Evolutionary conservation across 2,329 filamentous ascomycete genomes (phyloP).

Genomic region (Pseudopithomyces chartarum): DNA sequence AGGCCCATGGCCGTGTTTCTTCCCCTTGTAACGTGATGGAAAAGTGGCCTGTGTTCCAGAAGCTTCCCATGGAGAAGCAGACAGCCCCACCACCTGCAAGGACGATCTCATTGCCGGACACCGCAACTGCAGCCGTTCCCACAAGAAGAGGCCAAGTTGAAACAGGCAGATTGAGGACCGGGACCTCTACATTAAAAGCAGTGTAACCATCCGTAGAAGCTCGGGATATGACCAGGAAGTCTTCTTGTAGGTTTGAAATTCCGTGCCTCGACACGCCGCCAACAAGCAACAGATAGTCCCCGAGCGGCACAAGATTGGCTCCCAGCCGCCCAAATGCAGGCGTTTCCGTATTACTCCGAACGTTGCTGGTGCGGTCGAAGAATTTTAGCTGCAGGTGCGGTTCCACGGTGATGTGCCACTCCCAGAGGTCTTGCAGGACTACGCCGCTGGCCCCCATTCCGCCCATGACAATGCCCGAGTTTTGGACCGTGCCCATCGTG

Average conservation of each 20-base stretch:
- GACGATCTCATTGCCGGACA: slow-evolving; percentile 58
- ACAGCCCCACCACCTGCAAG: slow-evolving; percentile 81
- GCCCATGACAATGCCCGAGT: slow-evolving; percentile 70
- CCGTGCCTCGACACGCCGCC: slow-evolving; percentile 54
- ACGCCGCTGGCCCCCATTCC: slow-evolving; percentile 71
- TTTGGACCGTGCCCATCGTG: slow-evolving; percentile 40
- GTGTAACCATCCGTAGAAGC: slow-evolving; percentile 16
- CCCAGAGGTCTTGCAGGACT: slow-evolving; percentile 66
- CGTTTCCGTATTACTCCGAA: slow-evolving; percentile 21
- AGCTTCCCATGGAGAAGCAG: slow-evolving; percentile 89
- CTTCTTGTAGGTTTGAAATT: slow-evolving; percentile 30
- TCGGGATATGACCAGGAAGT: slow-evolving; percentile 30
- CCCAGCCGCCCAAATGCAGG: slow-evolving; percentile 54
- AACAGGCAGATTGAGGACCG: slow-evolving; percentile 24
- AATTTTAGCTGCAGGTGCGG: slow-evolving; percentile 32
- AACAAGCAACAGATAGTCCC: slow-evolving; percentile 55
- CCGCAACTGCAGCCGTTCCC: slow-evolving; percentile 64
- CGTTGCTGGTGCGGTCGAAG: slow-evolving; percentile 33
- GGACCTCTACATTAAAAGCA: slow-evolving; percentile 24
- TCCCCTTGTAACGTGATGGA: slow-evolving; percentile 21
- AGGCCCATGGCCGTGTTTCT: slow-evolving; percentile 24
- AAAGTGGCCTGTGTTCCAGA: slow-evolving; percentile 65
- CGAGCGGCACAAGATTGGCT: slow-evolving; percentile 54
- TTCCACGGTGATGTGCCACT: slow-evolving; percentile 60
- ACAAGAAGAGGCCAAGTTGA: slow-evolving; percentile 69